phyloP scores from a whole-genome alignment of 306 rosid genomes.

The Quercus bicolor region DNA sequence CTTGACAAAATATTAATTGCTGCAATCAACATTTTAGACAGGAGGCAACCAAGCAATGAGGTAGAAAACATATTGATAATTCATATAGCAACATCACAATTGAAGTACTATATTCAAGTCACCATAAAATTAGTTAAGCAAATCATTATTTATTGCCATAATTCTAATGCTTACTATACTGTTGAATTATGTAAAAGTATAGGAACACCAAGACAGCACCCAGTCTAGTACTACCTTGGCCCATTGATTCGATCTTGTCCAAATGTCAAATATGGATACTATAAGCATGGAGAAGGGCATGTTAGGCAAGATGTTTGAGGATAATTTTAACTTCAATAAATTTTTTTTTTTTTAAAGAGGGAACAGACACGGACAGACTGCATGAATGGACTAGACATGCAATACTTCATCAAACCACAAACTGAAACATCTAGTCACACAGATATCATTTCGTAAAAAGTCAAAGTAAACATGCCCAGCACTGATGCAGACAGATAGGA shows the following conservation, averaged over 20 bases:
- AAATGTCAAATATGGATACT: not conserved
- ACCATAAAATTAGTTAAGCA: not conserved
- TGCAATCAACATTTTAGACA: not conserved
- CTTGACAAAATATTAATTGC: not conserved
- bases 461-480: not conserved
- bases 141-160: not conserved
- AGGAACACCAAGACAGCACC: not conserved
- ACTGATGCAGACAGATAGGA: not conserved
- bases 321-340: not conserved
- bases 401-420: not conserved
- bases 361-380: not conserved
- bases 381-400: not conserved
- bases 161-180: not conserved
- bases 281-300: not conserved
- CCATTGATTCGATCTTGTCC: not conserved
- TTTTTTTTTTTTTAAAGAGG: not conserved
- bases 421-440: not conserved
- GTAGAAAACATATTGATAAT: not conserved
- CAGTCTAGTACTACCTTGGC: not conserved
- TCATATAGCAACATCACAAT: not conserved
- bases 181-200: not conserved
- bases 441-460: conserved; percentile 1
- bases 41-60: not conserved
- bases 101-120: not conserved
- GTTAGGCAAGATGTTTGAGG: not conserved